Base-by-base conservation (phyloP, 495 filamentous ascomycete genomes). In the Penicillium paxilli region DNA sequence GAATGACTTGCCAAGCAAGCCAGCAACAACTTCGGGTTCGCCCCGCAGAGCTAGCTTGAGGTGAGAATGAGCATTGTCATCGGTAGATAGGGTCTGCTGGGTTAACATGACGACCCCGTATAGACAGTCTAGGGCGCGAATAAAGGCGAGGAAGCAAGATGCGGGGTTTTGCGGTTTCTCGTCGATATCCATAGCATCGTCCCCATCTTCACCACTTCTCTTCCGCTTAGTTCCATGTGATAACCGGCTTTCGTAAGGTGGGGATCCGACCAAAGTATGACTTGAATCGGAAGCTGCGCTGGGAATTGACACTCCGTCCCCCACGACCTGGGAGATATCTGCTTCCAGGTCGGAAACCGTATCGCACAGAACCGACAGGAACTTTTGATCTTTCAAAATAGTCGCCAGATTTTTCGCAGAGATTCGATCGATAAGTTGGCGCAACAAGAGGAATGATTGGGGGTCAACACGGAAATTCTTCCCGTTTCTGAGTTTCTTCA, bases 401-500 rank as follows among this genome's bases (percentile, higher is more conserved):
- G 71, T 68, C 12, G 81, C 80, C n/a, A 78, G 49, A 28, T 63
- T 78, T 26, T 73, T 66, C 3, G 70, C 54, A 8, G 79, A 74
- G 16, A 81, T 68, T n/a, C 70, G 54, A 24, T 73, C 59, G 33
- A 80, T 63, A 5, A 85, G 62, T 49, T 80, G 71, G 54, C 64
- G 62, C 25, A 85, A 48, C 11, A 86, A 62, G 1, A 75, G 58
- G 70, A 80, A 86, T 22, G 77, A 75, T 10, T 59, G 59, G 19
- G 73, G 67, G 6, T 79, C 69, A 44, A 77, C 64, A 25, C 73
- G 71, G 54, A 72, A 75, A 56, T 70, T 75, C 41, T 73, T 71
- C 19, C 63, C 62, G 19, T 66, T 60, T 44, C 81, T 75, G 14
- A 87, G 52, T 57, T 78, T 84, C 62, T 85, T 86, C 55, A 89